Base-by-base conservation (phyloP, 2,329 filamentous ascomycete species). In the Aspergillus uvarum region DNA sequence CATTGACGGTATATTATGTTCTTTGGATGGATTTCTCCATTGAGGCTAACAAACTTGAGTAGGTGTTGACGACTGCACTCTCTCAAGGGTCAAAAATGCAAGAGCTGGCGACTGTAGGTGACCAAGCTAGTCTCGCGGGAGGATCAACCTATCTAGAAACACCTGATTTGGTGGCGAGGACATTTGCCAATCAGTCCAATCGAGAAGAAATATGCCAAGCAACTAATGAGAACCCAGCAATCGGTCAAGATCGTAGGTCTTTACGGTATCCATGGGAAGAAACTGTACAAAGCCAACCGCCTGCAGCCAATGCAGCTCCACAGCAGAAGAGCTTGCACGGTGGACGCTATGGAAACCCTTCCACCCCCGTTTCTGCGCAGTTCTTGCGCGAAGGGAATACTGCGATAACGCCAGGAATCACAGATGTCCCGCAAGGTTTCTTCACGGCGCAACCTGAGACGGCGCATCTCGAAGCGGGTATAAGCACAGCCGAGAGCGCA, bases 11-110 rank as follows among this genome's bases (percentile, higher is more conserved):
- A 59, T 7, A 14, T 11, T 19, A 7, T 22, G 21, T 26, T 8
- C 2, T 21, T 11, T 29, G 16, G 7, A 21, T 24, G 16, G 10
- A 10, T 29, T 16, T 11, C 16, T 31, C 11, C 19, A 7, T 19
- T 5, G 29, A 22, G 3, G 29, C 56, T 53, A 35, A 58, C 10
- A 2, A 32, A n/a, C 12, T 8, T n/a, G 32, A 12, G 7, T n/a
- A 59, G 57, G 47, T 59, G 22, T 8, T 59, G 21, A 54, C 57
- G 31, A 38, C 57, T 14, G 31, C 47, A 21, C 48, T 59, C 31
- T 54, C 42, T 2, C 49, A 59, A 29, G 12, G 31, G 32, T n/a
- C 51, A 26, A 32, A 38, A 44, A 5, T 54, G 26, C 19, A 47
- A 19, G 38, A 42, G 14, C 16, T n/a, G 16, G 38, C 38, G 16